A percentile compares a stretch with the other conserved stretches of the same genome.
Evolutionary conservation across 2,329 filamentous ascomycete genomes (phyloP).

Genomic region (Pseudogymnoascus sp.): DNA sequence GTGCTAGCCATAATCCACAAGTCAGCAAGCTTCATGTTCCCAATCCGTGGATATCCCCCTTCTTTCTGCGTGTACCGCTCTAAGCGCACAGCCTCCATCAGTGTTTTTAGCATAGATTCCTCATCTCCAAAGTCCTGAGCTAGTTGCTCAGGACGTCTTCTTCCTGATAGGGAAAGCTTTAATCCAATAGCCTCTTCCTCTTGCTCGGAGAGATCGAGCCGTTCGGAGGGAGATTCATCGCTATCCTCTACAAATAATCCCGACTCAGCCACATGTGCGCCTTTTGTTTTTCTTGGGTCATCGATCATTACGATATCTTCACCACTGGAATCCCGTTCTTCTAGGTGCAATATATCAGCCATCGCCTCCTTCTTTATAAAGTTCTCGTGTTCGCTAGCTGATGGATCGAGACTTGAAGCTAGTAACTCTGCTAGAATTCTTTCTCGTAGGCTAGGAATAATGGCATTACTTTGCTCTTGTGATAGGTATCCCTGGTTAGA

Average conservation of each 20-base stretch:
- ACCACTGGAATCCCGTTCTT: too few relatives aligned
- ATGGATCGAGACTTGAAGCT: constrained; percentile 15
- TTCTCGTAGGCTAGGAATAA: constrained; percentile 14
- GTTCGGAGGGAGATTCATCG: neutral
- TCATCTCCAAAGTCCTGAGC: constrained; percentile 12
- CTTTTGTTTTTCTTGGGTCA: too few relatives aligned
- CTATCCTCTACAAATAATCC: neutral
- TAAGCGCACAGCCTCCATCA: constrained; percentile 15
- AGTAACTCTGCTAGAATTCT: constrained; percentile 15
- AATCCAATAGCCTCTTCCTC: too few relatives aligned
- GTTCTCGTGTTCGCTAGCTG: constrained; percentile 10
- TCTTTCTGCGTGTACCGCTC: constrained; percentile 11
- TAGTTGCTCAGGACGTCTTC: constrained; percentile 12
- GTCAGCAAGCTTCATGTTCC: constrained; percentile 10
- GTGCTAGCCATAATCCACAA: constrained; percentile 15
- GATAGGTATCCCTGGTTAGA: constrained; percentile 11
- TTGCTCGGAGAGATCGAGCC: too few relatives aligned
- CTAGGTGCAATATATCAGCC: neutral
- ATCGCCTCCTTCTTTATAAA: constrained; percentile 11
- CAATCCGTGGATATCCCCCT: neutral
- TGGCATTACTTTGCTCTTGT: constrained; percentile 8
- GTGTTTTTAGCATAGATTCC: constrained; percentile 11
- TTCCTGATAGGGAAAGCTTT: neutral
- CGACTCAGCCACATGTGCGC: too few relatives aligned
- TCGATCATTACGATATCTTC: too few relatives aligned